phyloP scores from a whole-genome alignment of 306 rosid genomes.

The Lotus japonicus region DNA sequence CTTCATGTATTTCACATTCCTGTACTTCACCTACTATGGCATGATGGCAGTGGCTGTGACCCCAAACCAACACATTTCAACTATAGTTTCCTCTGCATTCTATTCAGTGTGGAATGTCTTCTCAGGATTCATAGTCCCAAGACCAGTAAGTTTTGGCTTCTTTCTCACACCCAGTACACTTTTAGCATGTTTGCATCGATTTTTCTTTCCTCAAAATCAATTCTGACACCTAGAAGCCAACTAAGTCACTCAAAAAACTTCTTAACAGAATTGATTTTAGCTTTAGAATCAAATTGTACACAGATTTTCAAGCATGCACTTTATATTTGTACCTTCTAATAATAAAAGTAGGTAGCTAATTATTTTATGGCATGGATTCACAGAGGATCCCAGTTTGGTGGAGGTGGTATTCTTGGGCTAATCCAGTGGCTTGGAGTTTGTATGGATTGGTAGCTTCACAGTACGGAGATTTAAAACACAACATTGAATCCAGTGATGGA shows the following conservation, averaged over 20 bases:
- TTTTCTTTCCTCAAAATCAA: too few relatives aligned
- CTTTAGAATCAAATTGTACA: too few relatives aligned
- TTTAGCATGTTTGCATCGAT: too few relatives aligned
- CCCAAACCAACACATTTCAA: conserved; percentile 46
- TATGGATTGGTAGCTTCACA: conserved; percentile 57
- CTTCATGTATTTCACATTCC: conserved; percentile 46
- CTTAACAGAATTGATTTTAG: too few relatives aligned
- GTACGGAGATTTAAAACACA: conserved; percentile 37
- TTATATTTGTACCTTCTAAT: neutral
- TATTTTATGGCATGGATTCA: neutral
- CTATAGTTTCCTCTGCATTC: conserved; percentile 40
- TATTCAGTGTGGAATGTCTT: conserved; percentile 52
- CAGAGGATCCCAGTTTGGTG: conserved; percentile 60
- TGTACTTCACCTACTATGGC: conserved; percentile 57
- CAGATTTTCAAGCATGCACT: neutral
- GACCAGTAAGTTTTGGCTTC: conserved; percentile 36
- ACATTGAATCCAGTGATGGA: conserved; percentile 11
- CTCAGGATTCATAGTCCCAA: conserved; percentile 54
- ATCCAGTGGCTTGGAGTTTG: conserved; percentile 56
- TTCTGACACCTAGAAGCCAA: too few relatives aligned
- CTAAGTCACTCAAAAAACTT: too few relatives aligned
- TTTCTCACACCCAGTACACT: neutral
- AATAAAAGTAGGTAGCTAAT: neutral
- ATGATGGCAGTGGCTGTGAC: conserved; percentile 55
- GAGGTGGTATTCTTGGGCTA: conserved; percentile 56